Evolutionary conservation across 805 yeast species (phyloP).

Genomic region (Kazachstania psychrophila): DNA sequence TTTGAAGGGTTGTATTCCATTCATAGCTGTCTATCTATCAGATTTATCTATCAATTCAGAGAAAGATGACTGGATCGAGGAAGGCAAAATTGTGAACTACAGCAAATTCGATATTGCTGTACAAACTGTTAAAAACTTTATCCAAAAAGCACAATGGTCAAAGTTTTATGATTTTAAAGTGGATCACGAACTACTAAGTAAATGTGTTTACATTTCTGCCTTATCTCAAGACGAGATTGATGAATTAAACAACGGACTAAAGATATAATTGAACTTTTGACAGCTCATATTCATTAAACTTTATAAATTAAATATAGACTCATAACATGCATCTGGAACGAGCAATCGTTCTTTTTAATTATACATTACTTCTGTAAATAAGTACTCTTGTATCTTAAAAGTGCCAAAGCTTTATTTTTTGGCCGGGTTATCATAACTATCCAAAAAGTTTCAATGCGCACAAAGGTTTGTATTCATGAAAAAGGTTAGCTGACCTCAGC

Average conservation of each 20-base stretch:
- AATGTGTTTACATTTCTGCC: slow-evolving; percentile 73
- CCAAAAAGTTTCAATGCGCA: too few species aligned
- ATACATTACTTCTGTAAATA: too few species aligned
- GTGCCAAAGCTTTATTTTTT: too few species aligned
- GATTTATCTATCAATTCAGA: slow-evolving; percentile 65
- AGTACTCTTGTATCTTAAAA: too few species aligned
- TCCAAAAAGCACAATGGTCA: slow-evolving; percentile 82
- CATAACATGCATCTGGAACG: too few species aligned
- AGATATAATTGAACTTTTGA: too few species aligned
- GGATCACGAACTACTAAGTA: slow-evolving; percentile 61
- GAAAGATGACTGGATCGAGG: slow-evolving; percentile 28
- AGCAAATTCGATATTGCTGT: slow-evolving; percentile 70
- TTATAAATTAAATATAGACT: too few species aligned
- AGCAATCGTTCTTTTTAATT: too few species aligned
- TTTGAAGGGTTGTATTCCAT: slow-evolving; percentile 78
- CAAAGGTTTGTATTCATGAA: too few species aligned
- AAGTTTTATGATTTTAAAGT: slow-evolving; percentile 48
- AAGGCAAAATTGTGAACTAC: slow-evolving; percentile 52
- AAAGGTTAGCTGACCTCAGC: too few species aligned
- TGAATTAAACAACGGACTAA: slow-evolving; percentile 1
- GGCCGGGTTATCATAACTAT: too few species aligned
- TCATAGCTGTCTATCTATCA: slow-evolving; percentile 74
- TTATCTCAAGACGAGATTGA: slow-evolving; percentile 60
- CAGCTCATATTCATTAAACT: too few species aligned
- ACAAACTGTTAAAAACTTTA: slow-evolving; percentile 62